Base-by-base conservation (phyloP, 2,329 filamentous ascomycete species). In the Camillea tinctor region DNA sequence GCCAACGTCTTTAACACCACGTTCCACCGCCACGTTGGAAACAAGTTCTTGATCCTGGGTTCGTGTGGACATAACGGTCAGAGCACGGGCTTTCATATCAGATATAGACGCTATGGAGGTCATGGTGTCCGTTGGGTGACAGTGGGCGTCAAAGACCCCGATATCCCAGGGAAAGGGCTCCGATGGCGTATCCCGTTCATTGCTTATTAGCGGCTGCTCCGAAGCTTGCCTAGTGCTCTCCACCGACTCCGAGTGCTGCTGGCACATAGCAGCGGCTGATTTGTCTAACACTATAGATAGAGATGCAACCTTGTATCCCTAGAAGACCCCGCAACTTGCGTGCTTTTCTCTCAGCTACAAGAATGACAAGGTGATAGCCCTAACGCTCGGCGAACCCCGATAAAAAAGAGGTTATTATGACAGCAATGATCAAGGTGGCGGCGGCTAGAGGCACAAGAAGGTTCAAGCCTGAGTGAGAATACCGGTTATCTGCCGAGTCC, bases 101-200 rank as follows among this genome's bases (percentile, higher is more conserved):
- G 84, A 77, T 49, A 94, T 87, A 13, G 72, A 74, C 11, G 79
- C 66, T 54, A 90, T 75, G 19, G 81, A 85, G 50, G 81, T 75
- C 83, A 92, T 88, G 20, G 87, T 91, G 73, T 94, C 91, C 24
- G 91, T 94, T 3, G 91, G 91, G 72, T 95, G 91, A 74, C 91
- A 94, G 77, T 95, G 91, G 21, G 91, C 90, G 72, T 95, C 91
- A 71, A 83, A 91, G 61, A 92, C 80, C 54, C 88, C 88, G 30
- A 88, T 74, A 58, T 88, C 81, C 90, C 90, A 93, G 13, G 90
- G 90, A 66, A 88, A 88, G 23, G 75, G 70, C 57, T 74, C 71
- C 26, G 49, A 22, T 9, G 53, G 19, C 26, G 48, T 36, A 40
- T 49, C 58, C 26, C 52, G 24, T 17, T 9, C 55, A 57, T 61